These are phyloP conservation scores for Pisolithus sp. DNA, from an alignment of 768 basidiomycete genomes.

Conservation along the genomic window DNA sequence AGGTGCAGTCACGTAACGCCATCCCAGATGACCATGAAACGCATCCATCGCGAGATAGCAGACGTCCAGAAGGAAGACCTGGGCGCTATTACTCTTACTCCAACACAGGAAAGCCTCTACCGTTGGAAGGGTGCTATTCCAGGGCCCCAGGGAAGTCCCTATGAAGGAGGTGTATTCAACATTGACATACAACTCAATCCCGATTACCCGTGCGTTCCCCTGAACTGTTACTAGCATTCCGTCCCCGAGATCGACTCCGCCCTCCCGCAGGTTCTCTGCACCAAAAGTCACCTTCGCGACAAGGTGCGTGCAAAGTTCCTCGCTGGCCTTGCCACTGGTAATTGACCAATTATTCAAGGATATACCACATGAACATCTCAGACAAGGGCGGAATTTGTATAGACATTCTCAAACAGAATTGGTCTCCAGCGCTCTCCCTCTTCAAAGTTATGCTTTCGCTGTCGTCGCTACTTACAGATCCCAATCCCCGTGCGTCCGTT, in stretches of 20 bases:
- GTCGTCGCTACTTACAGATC: constrained; percentile 88
- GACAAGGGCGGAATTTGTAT: constrained; percentile 77
- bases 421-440: constrained; percentile 90
- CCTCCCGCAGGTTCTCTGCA: constrained; percentile 53
- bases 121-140: constrained; percentile 74
- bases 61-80: constrained; percentile 81
- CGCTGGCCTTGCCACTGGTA: not conserved
- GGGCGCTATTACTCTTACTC: constrained; percentile 62
- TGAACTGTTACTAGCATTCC: no score
- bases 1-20: constrained; percentile 4
- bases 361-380: constrained; percentile 88
- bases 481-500: constrained; percentile 73
- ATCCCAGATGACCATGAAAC: constrained; percentile 61
- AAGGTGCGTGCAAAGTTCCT: constrained; percentile 35
- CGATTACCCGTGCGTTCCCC: constrained; percentile 70
- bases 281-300: constrained; percentile 74
- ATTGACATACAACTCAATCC: constrained; percentile 57
- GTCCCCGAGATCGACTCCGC: not conserved
- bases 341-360: constrained; percentile 35
- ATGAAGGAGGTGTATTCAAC: constrained; percentile 72
- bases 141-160: constrained; percentile 76
- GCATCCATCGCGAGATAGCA: constrained; percentile 76
- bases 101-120: constrained; percentile 59
- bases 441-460: constrained; percentile 94
- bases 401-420: constrained; percentile 88